phyloP scores from a whole-genome alignment of 208 protist genomes.

The Leishmania mexicana region DNA sequence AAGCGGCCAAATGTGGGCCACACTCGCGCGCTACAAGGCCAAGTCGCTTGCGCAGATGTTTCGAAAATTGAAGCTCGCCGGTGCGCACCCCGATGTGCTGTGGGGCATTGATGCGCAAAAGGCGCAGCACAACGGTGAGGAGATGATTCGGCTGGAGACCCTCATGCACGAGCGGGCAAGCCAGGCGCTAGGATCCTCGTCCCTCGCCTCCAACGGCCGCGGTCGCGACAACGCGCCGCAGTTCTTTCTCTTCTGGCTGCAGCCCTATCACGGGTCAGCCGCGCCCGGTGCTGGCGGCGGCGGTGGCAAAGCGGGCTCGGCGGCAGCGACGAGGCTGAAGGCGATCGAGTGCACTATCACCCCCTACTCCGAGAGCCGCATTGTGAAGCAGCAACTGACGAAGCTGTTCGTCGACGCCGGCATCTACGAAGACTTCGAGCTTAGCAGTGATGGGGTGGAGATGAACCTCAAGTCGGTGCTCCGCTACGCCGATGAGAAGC shows the following conservation, averaged over 20 bases:
- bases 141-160: conserved; percentile 85
- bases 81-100: conserved; percentile 83
- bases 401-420: conserved; percentile 64
- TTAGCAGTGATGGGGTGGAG: conserved; percentile 44
- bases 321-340: conserved; percentile 25
- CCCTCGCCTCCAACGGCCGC: neutral
- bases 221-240: conserved; percentile 34
- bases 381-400: conserved; percentile 73
- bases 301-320: neutral
- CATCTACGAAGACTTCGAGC: conserved; percentile 76
- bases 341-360: conserved; percentile 67
- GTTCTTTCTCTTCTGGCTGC: conserved; percentile 76
- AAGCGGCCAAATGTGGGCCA: conserved; percentile 6
- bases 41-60: conserved; percentile 84
- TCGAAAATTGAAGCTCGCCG: conserved; percentile 82
- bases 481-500: conserved; percentile 66
- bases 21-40: conserved; percentile 34
- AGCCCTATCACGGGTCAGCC: neutral
- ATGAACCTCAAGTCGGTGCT: conserved; percentile 73
- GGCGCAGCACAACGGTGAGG: conserved; percentile 88
- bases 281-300: neutral
- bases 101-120: conserved; percentile 85
- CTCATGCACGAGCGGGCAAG: conserved; percentile 66
- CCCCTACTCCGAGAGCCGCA: conserved; percentile 37
- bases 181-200: neutral